These are phyloP conservation scores for Carex scoparia DNA, from an alignment of 176 grass and related monocot species.

Conservation along the genomic window DNA sequence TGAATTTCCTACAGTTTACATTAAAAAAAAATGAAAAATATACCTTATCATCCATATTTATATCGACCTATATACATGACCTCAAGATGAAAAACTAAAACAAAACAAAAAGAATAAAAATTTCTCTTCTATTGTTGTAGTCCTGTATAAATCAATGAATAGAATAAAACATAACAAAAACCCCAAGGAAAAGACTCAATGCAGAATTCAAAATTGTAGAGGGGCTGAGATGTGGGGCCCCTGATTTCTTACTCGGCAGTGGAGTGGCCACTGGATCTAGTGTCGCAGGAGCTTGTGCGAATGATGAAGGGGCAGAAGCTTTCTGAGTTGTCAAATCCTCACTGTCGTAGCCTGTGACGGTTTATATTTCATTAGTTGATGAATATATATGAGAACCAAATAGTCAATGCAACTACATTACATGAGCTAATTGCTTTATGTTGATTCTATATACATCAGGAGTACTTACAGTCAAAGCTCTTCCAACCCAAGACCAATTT, in stretches of 20 bases:
- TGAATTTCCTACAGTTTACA: not conserved
- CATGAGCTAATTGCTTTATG: not conserved
- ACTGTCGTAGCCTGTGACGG: slow-evolving; percentile 4
- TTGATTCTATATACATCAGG: not conserved
- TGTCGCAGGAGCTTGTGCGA: not conserved
- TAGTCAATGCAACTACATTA: not conserved
- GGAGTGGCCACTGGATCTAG: not conserved
- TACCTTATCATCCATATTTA: not conserved
- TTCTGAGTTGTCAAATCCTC: not conserved
- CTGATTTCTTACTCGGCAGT: not conserved
- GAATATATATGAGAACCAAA: not conserved
- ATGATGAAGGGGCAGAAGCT: not conserved
- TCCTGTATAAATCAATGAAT: slow-evolving; percentile 11
- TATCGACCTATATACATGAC: slow-evolving; percentile 20
- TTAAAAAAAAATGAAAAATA: not conserved
- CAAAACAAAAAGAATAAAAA: slow-evolving; percentile 6
- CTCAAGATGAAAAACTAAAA: not conserved
- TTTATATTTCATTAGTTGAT: not conserved
- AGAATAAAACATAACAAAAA: slow-evolving; percentile 7
- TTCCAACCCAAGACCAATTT: slow-evolving; percentile 35
- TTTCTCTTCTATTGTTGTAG: not conserved
- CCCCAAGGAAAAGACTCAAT: not conserved
- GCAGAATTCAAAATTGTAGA: not conserved
- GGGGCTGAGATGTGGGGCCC: not conserved
- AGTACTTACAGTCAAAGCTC: slow-evolving; percentile 42